phyloP scores from a whole-genome alignment of 805 yeast genomes.

The Candida verbasci region DNA sequence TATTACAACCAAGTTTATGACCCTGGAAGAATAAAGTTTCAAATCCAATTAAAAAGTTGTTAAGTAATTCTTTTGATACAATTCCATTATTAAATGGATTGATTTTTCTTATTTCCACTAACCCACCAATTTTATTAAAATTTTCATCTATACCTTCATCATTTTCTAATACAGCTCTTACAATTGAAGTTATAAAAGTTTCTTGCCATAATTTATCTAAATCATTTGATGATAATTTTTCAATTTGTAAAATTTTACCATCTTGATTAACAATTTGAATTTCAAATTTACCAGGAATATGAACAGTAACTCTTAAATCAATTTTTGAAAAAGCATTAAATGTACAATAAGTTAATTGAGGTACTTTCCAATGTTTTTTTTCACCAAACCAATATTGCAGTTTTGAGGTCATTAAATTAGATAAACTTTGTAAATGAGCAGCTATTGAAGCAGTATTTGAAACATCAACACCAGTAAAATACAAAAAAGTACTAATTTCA shows the following conservation, averaged over 20 bases:
- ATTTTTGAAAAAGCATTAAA: constrained; percentile 58
- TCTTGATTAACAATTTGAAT: constrained; percentile 46
- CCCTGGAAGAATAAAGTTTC: constrained; percentile 66
- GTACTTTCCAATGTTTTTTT: constrained; percentile 62
- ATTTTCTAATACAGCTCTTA: constrained; percentile 62
- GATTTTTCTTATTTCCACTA: constrained; percentile 80
- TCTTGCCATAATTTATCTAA: constrained; percentile 46
- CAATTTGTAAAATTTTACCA: constrained; percentile 48
- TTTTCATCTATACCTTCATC: constrained; percentile 85
- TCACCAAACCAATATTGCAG: constrained; percentile 80
- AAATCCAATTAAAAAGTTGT: constrained; percentile 57
- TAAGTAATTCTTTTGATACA: constrained; percentile 37
- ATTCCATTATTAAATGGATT: constrained; percentile 62
- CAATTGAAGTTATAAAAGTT: constrained; percentile 64
- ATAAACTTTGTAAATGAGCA: constrained; percentile 64
- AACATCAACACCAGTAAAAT: constrained; percentile 72
- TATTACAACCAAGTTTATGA: constrained; percentile 56
- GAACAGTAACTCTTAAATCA: constrained; percentile 69
- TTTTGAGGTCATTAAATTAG: constrained; percentile 55
- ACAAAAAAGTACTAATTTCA: constrained; percentile 62
- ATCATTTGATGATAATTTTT: constrained; percentile 53
- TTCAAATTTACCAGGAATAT: constrained; percentile 71
- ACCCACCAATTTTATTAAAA: constrained; percentile 42
- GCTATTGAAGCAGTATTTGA: constrained; percentile 76
- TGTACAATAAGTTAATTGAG: constrained; percentile 64